A percentile compares a stretch with the other conserved stretches of the same genome.
These are phyloP conservation scores for Fusarium sp. DNA, from an alignment of 2,329 filamentous ascomycete species.

Conservation along the genomic window DNA sequence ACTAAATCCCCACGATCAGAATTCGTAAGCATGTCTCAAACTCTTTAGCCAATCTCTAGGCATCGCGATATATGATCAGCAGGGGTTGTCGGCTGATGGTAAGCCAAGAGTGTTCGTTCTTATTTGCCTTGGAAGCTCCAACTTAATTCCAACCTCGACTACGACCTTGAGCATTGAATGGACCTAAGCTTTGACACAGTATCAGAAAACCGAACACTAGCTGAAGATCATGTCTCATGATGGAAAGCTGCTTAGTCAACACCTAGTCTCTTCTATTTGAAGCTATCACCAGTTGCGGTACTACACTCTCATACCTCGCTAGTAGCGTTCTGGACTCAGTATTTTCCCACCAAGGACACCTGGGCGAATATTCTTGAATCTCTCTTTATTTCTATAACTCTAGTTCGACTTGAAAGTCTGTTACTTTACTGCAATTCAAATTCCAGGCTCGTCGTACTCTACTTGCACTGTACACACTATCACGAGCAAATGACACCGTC, in stretches of 20 bases:
- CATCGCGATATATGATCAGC: slow-evolving; percentile 20
- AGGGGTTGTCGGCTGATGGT: slow-evolving; percentile 20
- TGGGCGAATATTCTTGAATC: background rate
- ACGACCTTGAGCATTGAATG: background rate
- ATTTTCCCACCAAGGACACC: background rate
- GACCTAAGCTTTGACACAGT: background rate
- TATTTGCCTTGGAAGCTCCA: background rate
- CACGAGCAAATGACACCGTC: background rate
- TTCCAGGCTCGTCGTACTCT: background rate
- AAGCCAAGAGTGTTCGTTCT: background rate
- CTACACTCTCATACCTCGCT: background rate
- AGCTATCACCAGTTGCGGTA: background rate
- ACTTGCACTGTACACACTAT: background rate
- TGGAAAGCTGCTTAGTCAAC: background rate
- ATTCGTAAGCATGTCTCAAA: background rate
- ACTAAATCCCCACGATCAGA: background rate
- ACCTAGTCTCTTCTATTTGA: background rate
- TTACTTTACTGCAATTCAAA: background rate
- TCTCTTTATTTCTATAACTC: background rate
- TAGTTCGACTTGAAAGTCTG: background rate
- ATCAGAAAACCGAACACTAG: background rate
- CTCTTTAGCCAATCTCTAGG: background rate
- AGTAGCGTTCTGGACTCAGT: background rate
- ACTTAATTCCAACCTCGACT: slow-evolving; percentile 3
- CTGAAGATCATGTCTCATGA: no score